These are phyloP conservation scores for Neonectria coccinea DNA, from an alignment of 2,329 filamentous ascomycete genomes.

Conservation along the genomic window DNA sequence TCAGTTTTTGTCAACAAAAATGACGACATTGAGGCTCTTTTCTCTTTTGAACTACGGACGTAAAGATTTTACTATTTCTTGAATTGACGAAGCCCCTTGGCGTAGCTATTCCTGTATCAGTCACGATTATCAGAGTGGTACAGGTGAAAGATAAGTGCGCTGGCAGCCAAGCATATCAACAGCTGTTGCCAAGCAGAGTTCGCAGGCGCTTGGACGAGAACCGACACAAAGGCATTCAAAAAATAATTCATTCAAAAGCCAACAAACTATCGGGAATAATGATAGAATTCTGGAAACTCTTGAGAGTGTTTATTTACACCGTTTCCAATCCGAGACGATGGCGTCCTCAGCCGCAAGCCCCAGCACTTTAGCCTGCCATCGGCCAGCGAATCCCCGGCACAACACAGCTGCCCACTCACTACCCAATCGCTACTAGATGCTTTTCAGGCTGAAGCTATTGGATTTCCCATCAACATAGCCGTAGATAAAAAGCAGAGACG, in stretches of 20 bases:
- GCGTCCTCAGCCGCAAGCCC: not conserved
- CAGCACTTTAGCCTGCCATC: not conserved
- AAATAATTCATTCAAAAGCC: fast-evolving
- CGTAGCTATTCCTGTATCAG: no score
- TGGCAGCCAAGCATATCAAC: not conserved
- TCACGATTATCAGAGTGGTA: not conserved
- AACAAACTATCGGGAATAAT: not conserved
- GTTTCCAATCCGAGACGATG: not conserved
- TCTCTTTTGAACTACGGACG: no score
- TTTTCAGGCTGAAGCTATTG: not conserved
- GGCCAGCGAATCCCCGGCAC: no score
- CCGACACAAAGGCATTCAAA: no score
- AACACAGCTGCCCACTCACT: not conserved
- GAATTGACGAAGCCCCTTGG: not conserved
- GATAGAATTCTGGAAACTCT: not conserved
- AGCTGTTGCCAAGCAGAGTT: not conserved
- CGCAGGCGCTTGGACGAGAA: not conserved
- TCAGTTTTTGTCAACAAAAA: not conserved
- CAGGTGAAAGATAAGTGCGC: not conserved
- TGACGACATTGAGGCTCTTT: not conserved
- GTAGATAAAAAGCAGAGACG: not conserved
- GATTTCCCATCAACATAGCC: not conserved
- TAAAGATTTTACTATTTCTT: not conserved
- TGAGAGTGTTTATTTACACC: not conserved
- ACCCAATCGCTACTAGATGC: not conserved